phyloP scores from a whole-genome alignment of 2,329 filamentous ascomycete species.

The Claviceps lovelessii region DNA sequence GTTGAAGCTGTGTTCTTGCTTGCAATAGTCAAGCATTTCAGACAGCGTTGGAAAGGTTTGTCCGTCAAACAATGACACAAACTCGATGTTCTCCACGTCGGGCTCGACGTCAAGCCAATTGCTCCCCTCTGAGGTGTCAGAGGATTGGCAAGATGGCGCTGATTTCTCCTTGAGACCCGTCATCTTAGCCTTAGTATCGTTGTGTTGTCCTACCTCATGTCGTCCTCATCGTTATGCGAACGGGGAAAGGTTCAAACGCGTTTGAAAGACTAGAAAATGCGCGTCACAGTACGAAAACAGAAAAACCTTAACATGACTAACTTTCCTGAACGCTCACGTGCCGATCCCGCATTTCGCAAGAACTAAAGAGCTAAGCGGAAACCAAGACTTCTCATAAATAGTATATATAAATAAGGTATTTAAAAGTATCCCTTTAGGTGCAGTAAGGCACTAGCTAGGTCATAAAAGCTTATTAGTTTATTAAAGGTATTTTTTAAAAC shows the following conservation, averaged over 20 bases:
- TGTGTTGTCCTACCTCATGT: neutral
- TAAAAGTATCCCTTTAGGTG: too few species aligned
- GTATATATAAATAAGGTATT: too few species aligned
- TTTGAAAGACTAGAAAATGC: too few species aligned
- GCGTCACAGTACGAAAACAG: too few species aligned
- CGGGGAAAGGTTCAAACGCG: neutral
- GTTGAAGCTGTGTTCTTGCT: slow-evolving; percentile 51
- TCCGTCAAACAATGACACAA: slow-evolving; percentile 56
- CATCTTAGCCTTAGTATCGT: neutral
- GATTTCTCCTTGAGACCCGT: neutral
- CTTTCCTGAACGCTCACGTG: too few species aligned
- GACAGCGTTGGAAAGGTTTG: slow-evolving; percentile 48
- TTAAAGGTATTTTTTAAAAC: too few species aligned
- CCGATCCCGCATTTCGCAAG: too few species aligned
- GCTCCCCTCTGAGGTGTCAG: slow-evolving; percentile 25
- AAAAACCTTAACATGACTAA: too few species aligned
- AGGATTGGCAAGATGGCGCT: slow-evolving; percentile 12
- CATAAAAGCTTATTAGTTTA: too few species aligned
- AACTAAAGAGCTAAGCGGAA: too few species aligned
- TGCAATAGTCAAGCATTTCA: slow-evolving; percentile 56
- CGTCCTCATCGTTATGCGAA: neutral
- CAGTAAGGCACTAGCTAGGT: too few species aligned
- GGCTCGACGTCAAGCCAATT: slow-evolving; percentile 43
- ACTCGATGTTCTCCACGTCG: slow-evolving; percentile 46
- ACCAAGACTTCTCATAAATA: too few species aligned